Conservation (phyloP, 805 yeast genomes). For the Candida bentonensis region DNA sequence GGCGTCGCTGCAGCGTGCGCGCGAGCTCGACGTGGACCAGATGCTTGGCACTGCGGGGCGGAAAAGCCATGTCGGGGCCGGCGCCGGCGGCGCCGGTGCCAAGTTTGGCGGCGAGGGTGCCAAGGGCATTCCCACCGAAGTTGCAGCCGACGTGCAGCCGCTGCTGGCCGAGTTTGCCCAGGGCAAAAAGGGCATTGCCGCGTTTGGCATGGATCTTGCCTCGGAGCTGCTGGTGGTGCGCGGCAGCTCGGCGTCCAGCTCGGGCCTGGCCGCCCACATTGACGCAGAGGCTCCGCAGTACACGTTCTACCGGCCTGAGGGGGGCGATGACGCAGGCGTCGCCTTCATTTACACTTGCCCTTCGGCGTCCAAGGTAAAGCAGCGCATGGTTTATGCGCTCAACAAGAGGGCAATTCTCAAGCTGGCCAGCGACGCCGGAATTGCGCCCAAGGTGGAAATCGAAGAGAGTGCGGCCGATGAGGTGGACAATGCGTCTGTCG, state of each 20-base stretch:
- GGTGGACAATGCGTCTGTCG: not conserved
- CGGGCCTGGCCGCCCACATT: slow-evolving; percentile 23
- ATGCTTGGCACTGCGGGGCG: slow-evolving; percentile 20
- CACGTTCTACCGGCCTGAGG: slow-evolving; percentile 22
- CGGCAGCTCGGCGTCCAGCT: slow-evolving; percentile 14
- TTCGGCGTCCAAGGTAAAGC: slow-evolving; percentile 74
- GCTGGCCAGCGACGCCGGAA: not conserved
- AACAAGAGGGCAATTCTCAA: not conserved
- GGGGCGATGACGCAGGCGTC: slow-evolving; percentile 20
- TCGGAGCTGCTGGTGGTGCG: slow-evolving; percentile 35
- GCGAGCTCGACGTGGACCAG: slow-evolving; percentile 27
- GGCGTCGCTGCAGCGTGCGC: slow-evolving; percentile 31
- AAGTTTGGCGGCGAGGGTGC: slow-evolving; percentile 9
- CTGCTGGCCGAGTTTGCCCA: slow-evolving; percentile 13
- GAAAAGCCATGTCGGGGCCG: slow-evolving; percentile 11
- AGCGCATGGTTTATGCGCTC: slow-evolving; percentile 81
- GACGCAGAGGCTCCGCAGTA: slow-evolving; percentile 39
- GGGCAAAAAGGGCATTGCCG: slow-evolving; percentile 11
- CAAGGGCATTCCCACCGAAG: slow-evolving; percentile 3
- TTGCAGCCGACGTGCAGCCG: slow-evolving; percentile 10
- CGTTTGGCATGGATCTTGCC: slow-evolving; percentile 35
- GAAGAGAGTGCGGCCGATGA: not conserved
- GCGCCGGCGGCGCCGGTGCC: slow-evolving; percentile 11
- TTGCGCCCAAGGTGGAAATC: not conserved
- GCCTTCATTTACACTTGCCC: slow-evolving; percentile 80